Conservation (phyloP, 2,329 filamentous ascomycete species). For the Chaetoscypha palmicola region DNA sequence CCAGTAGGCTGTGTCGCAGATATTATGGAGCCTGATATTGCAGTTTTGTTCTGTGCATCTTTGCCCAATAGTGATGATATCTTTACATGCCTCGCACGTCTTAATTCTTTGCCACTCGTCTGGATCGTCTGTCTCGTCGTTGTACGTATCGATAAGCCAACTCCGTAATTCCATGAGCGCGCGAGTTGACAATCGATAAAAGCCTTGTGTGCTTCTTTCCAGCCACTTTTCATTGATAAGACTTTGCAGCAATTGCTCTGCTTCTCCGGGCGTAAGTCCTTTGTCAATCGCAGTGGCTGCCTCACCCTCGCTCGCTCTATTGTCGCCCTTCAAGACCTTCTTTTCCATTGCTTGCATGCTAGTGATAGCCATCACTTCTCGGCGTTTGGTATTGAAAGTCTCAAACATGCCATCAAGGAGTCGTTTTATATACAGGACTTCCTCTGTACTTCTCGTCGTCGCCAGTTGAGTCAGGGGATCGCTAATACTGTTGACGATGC, state of each 20-base stretch:
- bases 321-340: slow-evolving; percentile 51
- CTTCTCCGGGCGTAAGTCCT: slow-evolving; percentile 68
- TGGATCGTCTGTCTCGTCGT: slow-evolving; percentile 57
- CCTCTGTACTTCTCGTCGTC: slow-evolving; percentile 71
- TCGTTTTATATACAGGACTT: slow-evolving; percentile 84
- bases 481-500: slow-evolving; percentile 79
- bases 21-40: slow-evolving; percentile 64
- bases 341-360: slow-evolving; percentile 69
- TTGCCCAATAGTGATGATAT: slow-evolving; percentile 80
- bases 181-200: slow-evolving; percentile 69
- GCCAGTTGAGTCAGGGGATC: slow-evolving; percentile 83
- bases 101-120: slow-evolving; percentile 71
- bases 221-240: slow-evolving; percentile 81
- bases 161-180: slow-evolving; percentile 76
- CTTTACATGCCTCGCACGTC: slow-evolving; percentile 79
- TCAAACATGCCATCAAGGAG: slow-evolving; percentile 90
- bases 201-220: slow-evolving; percentile 62
- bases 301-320: slow-evolving; percentile 24
- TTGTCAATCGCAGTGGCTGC: slow-evolving; percentile 36
- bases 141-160: slow-evolving; percentile 87
- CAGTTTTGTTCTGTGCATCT: slow-evolving; percentile 67
- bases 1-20: slow-evolving; percentile 70
- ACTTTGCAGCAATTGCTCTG: slow-evolving; percentile 61
- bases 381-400: slow-evolving; percentile 69
- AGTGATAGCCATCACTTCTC: slow-evolving; percentile 77